Evolutionary conservation across 1,139 yeast species (phyloP), one percentile per base, ranked within the genome.

Genomic region (Hansenula lynferdii): DNA sequence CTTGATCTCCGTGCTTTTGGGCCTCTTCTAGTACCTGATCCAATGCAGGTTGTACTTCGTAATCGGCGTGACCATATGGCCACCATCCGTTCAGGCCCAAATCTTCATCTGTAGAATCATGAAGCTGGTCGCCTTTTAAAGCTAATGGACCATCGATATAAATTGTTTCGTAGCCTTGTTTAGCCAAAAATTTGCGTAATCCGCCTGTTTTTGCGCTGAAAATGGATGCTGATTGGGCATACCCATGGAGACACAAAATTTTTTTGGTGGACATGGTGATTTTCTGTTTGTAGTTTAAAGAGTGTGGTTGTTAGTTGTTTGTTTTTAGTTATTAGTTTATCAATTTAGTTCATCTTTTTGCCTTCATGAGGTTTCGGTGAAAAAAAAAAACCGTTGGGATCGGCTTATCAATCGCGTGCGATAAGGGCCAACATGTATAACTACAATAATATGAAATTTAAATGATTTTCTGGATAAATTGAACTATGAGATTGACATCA

Each of bases 141-240:
- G 66, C 61, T 9, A 74, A 53, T 2, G 96, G 95, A 1, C 82
- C 96, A 47, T 85, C 78, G 32, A 89, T 64, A 55, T 83, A 89
- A 9, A 75, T 70, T 4, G 90, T 71, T 47, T 85, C 87, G 50
- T 78, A 81, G 3, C 82, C 83, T 10, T 71, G 63, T 49, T 83
- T 80, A 45, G 72, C 69, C 38, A 89, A 65, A 1, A 75, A 67
- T 52, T 85, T 84, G 24, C 96, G 67, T 23, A 90, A 63, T 0
- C 85, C 95, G 2, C 92, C 79, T 0, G 95, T 77, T 56, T 89
- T 87, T 27, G 77, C 78, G 2, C 85, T 78, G 53, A 86, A 80
- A 2, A 80, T 68, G 22, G 73, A 67, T 4, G 89, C 95, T 39
- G 78, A 82, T 61, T 87, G 95, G 9, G 74, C 72, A 51, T 67